These are phyloP conservation scores for Pleoardoris graminearum DNA, from an alignment of 2,329 filamentous ascomycete genomes.

Conservation along the genomic window DNA sequence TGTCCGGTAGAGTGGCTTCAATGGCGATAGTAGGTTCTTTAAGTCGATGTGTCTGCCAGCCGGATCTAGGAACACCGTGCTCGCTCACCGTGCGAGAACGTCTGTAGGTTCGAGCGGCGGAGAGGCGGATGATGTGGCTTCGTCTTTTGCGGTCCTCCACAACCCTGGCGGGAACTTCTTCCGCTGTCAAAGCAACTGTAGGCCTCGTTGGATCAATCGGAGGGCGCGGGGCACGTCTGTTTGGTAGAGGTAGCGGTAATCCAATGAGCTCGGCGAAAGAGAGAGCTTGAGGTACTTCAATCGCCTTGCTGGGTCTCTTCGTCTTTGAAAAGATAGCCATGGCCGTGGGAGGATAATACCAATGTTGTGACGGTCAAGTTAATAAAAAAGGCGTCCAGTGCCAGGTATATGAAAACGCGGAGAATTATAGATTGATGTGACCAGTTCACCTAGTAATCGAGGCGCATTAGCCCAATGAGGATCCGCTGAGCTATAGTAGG, in stretches of 20 bases:
- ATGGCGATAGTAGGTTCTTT: conserved; percentile 27
- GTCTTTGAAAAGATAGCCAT: conserved; percentile 42
- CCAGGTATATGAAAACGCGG: conserved; percentile 5
- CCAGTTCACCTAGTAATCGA: neutral
- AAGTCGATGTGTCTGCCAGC: conserved; percentile 11
- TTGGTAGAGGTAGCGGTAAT: neutral
- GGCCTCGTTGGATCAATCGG: conserved; percentile 28
- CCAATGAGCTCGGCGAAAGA: conserved; percentile 11
- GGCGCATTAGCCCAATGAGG: neutral
- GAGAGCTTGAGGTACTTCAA: conserved; percentile 28
- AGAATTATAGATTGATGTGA: conserved; percentile 1
- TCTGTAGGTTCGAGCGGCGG: conserved; percentile 8
- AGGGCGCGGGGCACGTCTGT: neutral
- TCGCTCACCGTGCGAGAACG: conserved; percentile 15
- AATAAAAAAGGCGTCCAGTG: neutral
- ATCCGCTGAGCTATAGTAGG: conserved; percentile 3
- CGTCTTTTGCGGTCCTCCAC: conserved; percentile 21
- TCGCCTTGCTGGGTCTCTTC: conserved; percentile 36
- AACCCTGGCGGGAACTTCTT: conserved; percentile 23
- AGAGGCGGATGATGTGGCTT: conserved; percentile 10
- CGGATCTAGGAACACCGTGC: conserved; percentile 8
- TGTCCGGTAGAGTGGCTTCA: conserved; percentile 30
- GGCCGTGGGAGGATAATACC: neutral
- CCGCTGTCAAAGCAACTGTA: conserved; percentile 17
- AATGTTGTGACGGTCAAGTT: neutral